A percentile compares a stretch with the other conserved stretches of the same genome.
Evolutionary conservation across 257 asterid genomes (phyloP).

Genomic region (Solanum ahanhuiri): DNA sequence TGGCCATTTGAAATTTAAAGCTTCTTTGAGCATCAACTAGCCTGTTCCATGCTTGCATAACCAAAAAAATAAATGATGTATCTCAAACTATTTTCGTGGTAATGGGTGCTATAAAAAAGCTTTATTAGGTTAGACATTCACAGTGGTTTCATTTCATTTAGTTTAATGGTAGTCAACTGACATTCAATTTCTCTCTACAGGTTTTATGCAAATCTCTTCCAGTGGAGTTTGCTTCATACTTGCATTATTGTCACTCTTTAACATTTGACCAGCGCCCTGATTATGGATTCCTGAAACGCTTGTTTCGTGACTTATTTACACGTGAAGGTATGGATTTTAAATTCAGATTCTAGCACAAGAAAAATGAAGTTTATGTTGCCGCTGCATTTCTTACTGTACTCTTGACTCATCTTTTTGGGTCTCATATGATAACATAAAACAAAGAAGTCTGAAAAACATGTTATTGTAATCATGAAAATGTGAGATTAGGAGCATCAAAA

Average conservation of each 20-base stretch:
- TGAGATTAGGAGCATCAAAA: background rate
- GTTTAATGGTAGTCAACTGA: background rate
- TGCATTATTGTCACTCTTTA: slow-evolving; percentile 30
- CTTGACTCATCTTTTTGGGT: background rate
- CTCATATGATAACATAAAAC: background rate
- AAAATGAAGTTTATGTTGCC: background rate
- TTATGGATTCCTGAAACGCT: slow-evolving; percentile 30
- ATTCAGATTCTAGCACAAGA: background rate
- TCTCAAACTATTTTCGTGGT: background rate
- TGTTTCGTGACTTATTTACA: slow-evolving; percentile 23
- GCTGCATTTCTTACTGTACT: background rate
- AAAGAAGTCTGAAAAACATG: background rate
- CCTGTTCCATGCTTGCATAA: background rate
- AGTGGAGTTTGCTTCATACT: slow-evolving; percentile 36
- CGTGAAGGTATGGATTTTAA: slow-evolving; percentile 15
- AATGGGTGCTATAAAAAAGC: background rate
- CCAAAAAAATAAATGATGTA: background rate
- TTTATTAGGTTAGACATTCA: background rate
- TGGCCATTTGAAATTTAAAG: background rate
- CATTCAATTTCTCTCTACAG: background rate
- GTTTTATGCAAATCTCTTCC: slow-evolving; percentile 30
- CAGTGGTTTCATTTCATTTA: background rate
- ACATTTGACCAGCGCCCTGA: slow-evolving; percentile 34
- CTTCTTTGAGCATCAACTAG: background rate
- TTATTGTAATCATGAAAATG: background rate